Evolutionary conservation across 2,329 filamentous ascomycete genomes (phyloP).

Genomic region (Sclerotinia borealis): DNA sequence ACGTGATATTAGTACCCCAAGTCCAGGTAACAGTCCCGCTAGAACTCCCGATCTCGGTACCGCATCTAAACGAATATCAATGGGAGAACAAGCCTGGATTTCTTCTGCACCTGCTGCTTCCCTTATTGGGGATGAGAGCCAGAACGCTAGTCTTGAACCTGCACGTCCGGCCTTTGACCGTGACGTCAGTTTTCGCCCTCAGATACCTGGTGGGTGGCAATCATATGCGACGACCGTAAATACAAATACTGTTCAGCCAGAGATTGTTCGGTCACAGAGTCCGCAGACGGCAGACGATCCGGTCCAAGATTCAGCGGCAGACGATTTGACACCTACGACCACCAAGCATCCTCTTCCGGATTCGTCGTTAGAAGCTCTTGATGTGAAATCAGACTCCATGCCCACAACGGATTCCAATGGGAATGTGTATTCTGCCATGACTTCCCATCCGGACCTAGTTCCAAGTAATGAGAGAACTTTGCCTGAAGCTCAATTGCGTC

Average conservation of each 20-base stretch:
- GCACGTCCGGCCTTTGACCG: constrained; percentile 22
- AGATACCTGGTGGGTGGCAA: constrained; percentile 30
- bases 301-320: constrained; percentile 17
- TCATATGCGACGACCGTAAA: constrained; percentile 28
- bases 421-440: constrained; percentile 22
- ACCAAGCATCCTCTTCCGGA: constrained; percentile 20
- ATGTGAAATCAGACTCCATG: constrained; percentile 12
- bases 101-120: constrained; percentile 9
- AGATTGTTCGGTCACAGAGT: not conserved
- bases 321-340: constrained; percentile 26
- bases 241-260: constrained; percentile 15
- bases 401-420: constrained; percentile 23
- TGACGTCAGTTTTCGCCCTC: constrained; percentile 28
- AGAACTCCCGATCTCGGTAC: constrained; percentile 46
- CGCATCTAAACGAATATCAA: constrained; percentile 34
- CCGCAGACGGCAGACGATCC: constrained; percentile 10
- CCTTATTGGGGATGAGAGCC: not conserved
- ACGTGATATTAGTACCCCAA: constrained; percentile 52
- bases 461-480: constrained; percentile 21
- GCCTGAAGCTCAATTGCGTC: constrained; percentile 22
- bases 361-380: constrained; percentile 17
- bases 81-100: constrained; percentile 41
- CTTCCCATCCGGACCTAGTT: constrained; percentile 24
- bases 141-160: constrained; percentile 5
- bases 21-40: constrained; percentile 54